phyloP scores from a whole-genome alignment of 495 filamentous ascomycete genomes.

The Podospora comata region DNA sequence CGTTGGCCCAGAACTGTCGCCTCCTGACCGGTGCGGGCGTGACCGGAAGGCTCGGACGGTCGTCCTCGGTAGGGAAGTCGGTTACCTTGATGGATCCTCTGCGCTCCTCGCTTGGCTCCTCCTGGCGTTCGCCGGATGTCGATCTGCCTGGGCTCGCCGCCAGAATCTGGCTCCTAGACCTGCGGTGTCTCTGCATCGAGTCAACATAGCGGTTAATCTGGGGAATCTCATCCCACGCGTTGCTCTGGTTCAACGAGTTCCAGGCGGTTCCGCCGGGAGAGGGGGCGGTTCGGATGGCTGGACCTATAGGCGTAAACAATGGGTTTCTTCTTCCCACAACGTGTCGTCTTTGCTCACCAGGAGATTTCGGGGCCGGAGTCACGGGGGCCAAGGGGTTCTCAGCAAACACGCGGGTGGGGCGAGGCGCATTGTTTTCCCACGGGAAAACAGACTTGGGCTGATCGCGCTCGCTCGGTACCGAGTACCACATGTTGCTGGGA shows the following conservation, averaged over 20 bases:
- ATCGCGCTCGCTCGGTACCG: slow-evolving; percentile 63
- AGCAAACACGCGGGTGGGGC: slow-evolving; percentile 70
- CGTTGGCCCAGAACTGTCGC: slow-evolving; percentile 36
- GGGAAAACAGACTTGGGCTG: slow-evolving; percentile 72
- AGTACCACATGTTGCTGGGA: slow-evolving; percentile 79
- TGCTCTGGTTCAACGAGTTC: slow-evolving; percentile 60
- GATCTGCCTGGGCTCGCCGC: slow-evolving; percentile 23
- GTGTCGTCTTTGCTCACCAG: slow-evolving; percentile 37
- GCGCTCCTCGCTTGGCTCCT: slow-evolving; percentile 33
- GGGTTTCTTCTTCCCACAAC: slow-evolving; percentile 39
- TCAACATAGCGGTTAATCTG: slow-evolving; percentile 79
- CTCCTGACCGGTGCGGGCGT: slow-evolving; percentile 74
- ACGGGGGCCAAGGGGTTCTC: slow-evolving; percentile 41
- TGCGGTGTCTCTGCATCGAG: slow-evolving; percentile 61
- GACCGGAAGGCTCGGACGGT: slow-evolving; percentile 85
- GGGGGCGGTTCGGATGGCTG: slow-evolving; percentile 32
- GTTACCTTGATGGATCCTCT: slow-evolving; percentile 61
- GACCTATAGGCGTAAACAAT: slow-evolving; percentile 39
- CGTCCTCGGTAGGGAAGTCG: slow-evolving; percentile 79
- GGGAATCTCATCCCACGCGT: slow-evolving; percentile 86
- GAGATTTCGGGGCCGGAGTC: not conserved
- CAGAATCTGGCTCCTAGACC: slow-evolving; percentile 57
- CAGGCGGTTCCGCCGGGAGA: slow-evolving; percentile 53
- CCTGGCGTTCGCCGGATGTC: slow-evolving; percentile 14
- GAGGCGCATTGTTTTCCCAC: slow-evolving; percentile 68